Evolutionary conservation across 2,329 filamentous ascomycete species (phyloP).

Genomic region (Madurella fahalii): DNA sequence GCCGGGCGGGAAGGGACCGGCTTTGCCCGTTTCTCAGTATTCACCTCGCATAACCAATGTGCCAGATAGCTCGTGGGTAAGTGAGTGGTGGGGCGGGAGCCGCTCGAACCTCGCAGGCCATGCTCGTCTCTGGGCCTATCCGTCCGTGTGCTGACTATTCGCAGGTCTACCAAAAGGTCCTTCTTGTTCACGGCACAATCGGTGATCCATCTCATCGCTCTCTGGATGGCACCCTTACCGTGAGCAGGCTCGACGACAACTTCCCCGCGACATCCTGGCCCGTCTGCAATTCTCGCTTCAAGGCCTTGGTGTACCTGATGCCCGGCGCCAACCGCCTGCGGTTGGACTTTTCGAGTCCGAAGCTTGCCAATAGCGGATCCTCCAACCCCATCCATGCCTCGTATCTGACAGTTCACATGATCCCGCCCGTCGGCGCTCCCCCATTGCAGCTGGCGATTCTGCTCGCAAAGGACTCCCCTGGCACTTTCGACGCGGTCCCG

Average conservation of each 20-base stretch:
- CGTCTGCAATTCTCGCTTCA: conserved; percentile 85
- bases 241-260: conserved; percentile 77
- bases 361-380: conserved; percentile 65
- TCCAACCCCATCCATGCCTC: conserved; percentile 71
- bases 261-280: conserved; percentile 86
- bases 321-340: conserved; percentile 85
- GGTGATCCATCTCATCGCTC: conserved; percentile 65
- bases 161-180: conserved; percentile 86
- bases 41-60: conserved; percentile 77
- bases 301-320: conserved; percentile 82
- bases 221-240: conserved; percentile 73
- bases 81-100: conserved; percentile 29
- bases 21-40: conserved; percentile 67
- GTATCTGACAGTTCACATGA: conserved; percentile 79
- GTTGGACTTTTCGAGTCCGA: conserved; percentile 83
- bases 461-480: conserved; percentile 81
- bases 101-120: neutral
- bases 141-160: conserved; percentile 22
- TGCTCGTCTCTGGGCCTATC: neutral
- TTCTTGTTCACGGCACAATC: conserved; percentile 76
- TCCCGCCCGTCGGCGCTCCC: conserved; percentile 72
- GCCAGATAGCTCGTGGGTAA: conserved; percentile 78
- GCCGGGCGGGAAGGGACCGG: conserved; percentile 48
- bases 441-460: conserved; percentile 88
- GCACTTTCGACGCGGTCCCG: conserved; percentile 77